Base-by-base conservation (phyloP, 108 stramenopile genomes). In the Phaeodactylum tricornutum region DNA sequence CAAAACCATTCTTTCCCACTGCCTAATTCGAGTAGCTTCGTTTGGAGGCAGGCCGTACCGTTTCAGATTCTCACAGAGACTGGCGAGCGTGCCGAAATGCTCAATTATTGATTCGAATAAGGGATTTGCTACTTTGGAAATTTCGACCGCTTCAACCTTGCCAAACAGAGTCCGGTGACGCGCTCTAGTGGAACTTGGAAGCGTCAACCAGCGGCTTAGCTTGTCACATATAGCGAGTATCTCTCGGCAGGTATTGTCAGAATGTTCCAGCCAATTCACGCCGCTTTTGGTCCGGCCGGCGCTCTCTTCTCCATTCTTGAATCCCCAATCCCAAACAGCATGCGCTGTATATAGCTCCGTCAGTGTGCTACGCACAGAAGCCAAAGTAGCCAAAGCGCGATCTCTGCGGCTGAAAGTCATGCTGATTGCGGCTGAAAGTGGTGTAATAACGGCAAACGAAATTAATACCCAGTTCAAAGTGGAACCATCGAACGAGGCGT, bases 391-490 rank as follows among this genome's bases (percentile, higher is more conserved):
- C 22, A 87, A 43, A 2, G 84, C 79, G 43, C 63, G 37, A 26
- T 87, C 84, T 57, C 84, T 31, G 30, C 84, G 59, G 22, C 46
- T 47, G 49, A 87, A 87, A 1, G 84, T 69, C 34, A 79, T 72
- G 11, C 52, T 48, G 28, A 87, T 70, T 1, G 67, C 48, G 7
- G 69, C 41, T 27, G 76, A 67, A 4, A 87, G 55, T 0, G 84
- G 80, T 39, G 71, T 80, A 21, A 87, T 67, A 3, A 87, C 72
- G 19, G 80, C 75, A 63, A 87, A 87, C 16, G 77, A 71, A 0
- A 87, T 39, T 24, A 87, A 41, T 2, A 77, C 72, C 72, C 71
- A 79, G 59, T 79, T 67, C 69, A 85, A 71, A 21, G 31, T 44
- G 17, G 46, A 33, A 34, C 65, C 65, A 57, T 61, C 47, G 33